Base-by-base conservation (phyloP, 805 yeast genomes). In the Yarrowia porcina region DNA sequence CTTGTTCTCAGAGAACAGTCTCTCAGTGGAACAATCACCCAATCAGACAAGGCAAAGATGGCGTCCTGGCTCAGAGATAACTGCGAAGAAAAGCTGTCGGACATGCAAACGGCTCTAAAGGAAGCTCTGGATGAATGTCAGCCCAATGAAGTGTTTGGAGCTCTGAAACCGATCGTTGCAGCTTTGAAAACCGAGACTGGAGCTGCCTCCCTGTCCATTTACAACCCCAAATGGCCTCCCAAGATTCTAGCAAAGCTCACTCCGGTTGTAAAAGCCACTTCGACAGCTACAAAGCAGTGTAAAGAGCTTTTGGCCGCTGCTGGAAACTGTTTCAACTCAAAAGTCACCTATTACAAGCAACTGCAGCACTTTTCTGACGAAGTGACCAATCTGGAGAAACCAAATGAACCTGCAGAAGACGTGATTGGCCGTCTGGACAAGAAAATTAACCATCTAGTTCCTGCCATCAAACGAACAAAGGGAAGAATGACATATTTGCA, bases 311-410 rank as follows among this genome's bases (percentile, higher is more conserved):
- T 69, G 13, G 77, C 82, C 41, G 80, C 81, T 20, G 76, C 77
- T 44, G 84, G 90, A 66, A 80, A 81, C 32, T 80, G 89, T 0
- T 93, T 86, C 75, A 94, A 93, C 73, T 76, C 85, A n/a, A 83
- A 93, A 60, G 81, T 93, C 38, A 88, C 82, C 44, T 94, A 92
- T 72, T 94, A 86, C 75, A 84, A 85, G 68, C 92, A 90, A 65
- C 79, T 94, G 30, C 99, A 94, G 73, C 86, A 80, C 60, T 80
- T 92, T 23, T 90, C 97, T 0, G 98, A 94, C 73, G 85, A 85
- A 42, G 92, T 93, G 35, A 80, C 81, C 8, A 80, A 83, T 9
- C 76, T 82, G 61, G 76, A 76, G 23, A 72, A 78, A 15, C 68
- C 72, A 20, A 66, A 67, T 39, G 75, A 66, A 67, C 64, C 59